These are phyloP conservation scores for Spraguea lophii DNA, from an alignment of 371 early-diverging fungal species.

Conservation along the genomic window DNA sequence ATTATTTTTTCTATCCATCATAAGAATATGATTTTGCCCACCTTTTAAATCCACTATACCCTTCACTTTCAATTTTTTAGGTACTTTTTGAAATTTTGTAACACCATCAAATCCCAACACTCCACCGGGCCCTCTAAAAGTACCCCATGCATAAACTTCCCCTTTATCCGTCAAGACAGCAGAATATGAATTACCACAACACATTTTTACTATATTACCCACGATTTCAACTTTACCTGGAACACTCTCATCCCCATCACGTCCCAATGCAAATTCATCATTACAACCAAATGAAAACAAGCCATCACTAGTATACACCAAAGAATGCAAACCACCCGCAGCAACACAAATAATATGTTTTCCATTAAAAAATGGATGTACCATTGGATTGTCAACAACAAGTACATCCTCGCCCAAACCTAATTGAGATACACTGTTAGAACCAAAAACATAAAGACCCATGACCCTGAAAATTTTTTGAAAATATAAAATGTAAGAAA, in stretches of 20 bases:
- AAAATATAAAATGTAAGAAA: too few relatives aligned
- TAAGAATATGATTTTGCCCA: constrained; percentile 71
- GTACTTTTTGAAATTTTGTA: constrained; percentile 51
- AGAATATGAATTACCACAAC: constrained; percentile 71
- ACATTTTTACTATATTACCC: constrained; percentile 54
- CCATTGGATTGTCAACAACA: constrained; percentile 53
- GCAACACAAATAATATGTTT: constrained; percentile 48
- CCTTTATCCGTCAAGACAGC: constrained; percentile 66
- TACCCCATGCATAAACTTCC: constrained; percentile 72
- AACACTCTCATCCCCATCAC: constrained; percentile 49
- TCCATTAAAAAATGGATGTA: constrained; percentile 50
- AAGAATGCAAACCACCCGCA: constrained; percentile 51
- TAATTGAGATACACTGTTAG: constrained; percentile 77
- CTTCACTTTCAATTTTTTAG: constrained; percentile 48
- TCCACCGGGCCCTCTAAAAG: constrained; percentile 56
- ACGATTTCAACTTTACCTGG: constrained; percentile 19
- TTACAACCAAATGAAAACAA: constrained; percentile 81
- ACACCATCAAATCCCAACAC: constrained; percentile 49
- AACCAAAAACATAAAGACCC: constrained; percentile 68
- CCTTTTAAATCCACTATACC: constrained; percentile 54
- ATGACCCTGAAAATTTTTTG: too few relatives aligned
- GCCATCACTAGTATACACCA: constrained; percentile 49
- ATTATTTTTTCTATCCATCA: constrained; percentile 53
- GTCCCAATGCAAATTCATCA: constrained; percentile 81
- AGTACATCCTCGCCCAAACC: constrained; percentile 63